Evolutionary conservation across 1,284 basidiomycete genomes (phyloP).

Genomic region (Pseudozyma tsukubaensis): DNA sequence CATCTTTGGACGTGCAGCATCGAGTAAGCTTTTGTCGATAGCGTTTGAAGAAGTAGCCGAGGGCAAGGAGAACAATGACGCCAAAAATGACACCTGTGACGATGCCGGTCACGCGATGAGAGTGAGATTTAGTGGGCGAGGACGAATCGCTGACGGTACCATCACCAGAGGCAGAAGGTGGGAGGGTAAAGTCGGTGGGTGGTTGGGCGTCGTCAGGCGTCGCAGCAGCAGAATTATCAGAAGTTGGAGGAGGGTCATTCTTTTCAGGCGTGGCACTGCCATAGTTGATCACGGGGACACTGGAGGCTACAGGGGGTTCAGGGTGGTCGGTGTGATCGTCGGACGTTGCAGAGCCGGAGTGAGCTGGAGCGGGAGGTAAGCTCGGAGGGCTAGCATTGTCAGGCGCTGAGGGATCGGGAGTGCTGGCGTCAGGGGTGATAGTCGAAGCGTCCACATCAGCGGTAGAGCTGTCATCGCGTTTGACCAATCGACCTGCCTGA

Average conservation of each 20-base stretch:
- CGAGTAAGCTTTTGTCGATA: conserved; percentile 4
- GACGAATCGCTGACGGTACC: background rate
- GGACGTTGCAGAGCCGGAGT: background rate
- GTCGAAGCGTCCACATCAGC: background rate
- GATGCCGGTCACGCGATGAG: conserved; percentile 1
- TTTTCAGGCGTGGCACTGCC: background rate
- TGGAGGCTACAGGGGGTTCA: background rate
- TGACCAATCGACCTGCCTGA: background rate
- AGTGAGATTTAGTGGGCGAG: background rate
- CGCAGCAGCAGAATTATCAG: conserved; percentile 1
- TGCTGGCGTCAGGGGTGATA: background rate
- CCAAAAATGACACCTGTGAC: background rate
- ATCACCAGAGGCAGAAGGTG: background rate
- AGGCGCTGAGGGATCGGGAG: too few relatives aligned
- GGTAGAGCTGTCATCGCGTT: background rate
- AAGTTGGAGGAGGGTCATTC: background rate
- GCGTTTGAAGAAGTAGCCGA: conserved; percentile 10
- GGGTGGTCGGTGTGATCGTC: background rate
- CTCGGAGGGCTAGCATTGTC: background rate
- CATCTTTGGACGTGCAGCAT: background rate
- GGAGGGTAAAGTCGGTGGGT: background rate
- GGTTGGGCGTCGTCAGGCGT: conserved; percentile 21
- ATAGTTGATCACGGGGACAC: background rate
- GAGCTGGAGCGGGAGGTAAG: background rate
- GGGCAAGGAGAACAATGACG: conserved; percentile 1